These are phyloP conservation scores for Pleomassaria siparia DNA, from an alignment of 2,329 filamentous ascomycete genomes.

Conservation along the genomic window DNA sequence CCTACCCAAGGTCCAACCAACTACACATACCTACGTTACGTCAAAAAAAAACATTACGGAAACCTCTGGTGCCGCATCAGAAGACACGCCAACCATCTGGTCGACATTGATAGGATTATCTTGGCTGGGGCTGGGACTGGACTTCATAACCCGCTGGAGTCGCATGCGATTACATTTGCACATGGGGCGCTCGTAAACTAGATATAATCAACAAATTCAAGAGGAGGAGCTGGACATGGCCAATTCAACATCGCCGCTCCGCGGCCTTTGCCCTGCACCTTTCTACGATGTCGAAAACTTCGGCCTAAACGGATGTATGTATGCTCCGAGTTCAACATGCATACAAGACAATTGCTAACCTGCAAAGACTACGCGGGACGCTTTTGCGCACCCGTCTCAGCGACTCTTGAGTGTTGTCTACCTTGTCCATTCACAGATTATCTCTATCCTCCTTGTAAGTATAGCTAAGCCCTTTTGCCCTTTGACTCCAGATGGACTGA, in stretches of 20 bases:
- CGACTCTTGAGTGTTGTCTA: slow-evolving; percentile 71
- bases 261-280: slow-evolving; percentile 64
- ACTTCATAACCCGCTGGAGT: background rate
- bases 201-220: slow-evolving; percentile 8
- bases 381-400: slow-evolving; percentile 56
- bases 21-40: slow-evolving; percentile 10
- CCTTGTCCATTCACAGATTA: slow-evolving; percentile 87
- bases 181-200: slow-evolving; percentile 24
- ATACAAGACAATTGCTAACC: slow-evolving; percentile 31
- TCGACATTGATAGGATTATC: background rate
- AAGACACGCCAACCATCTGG: background rate
- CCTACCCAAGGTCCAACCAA: slow-evolving; percentile 11
- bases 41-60: slow-evolving; percentile 6
- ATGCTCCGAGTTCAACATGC: slow-evolving; percentile 1
- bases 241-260: slow-evolving; percentile 36
- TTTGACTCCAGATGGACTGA: slow-evolving; percentile 7
- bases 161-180: slow-evolving; percentile 4
- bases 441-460: slow-evolving; percentile 61
- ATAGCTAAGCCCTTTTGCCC: background rate
- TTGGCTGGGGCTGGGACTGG: too few relatives aligned
- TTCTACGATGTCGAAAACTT: slow-evolving; percentile 69
- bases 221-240: slow-evolving; percentile 25
- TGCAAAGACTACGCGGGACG: slow-evolving; percentile 55
- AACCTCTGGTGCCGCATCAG: slow-evolving; percentile 10
- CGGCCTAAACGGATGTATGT: slow-evolving; percentile 67